Evolutionary conservation across 306 rosid species (phyloP), one percentile per base, ranked within the genome.

Genomic region (Inga leiocalycina): DNA sequence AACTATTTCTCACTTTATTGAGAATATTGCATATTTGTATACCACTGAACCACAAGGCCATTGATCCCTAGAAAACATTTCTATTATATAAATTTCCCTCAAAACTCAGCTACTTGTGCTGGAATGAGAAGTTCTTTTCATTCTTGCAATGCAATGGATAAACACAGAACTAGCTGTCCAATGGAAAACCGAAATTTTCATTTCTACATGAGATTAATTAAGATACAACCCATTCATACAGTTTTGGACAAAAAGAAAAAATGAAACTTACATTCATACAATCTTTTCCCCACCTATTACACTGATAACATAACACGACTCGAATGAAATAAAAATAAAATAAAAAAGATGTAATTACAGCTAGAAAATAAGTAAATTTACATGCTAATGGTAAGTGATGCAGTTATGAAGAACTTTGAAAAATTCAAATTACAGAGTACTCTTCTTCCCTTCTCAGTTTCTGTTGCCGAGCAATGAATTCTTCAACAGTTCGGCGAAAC

Each of bases 381-480:
- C 78, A 80, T 15, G n/a, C 22, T 35, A 48, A 24, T 24, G 11
- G 30, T 20, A 22, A n/a, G 2, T 14, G 39, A 37, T 39, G 3
- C 19, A 9, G 34, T 2, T 11, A 17, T 3, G n/a, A 20, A 81
- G 30, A 68, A 22, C 56, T 4, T 8, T 45, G 39, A 24, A 62
- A 32, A 52, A 35, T 64, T 71, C 52, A 81, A 41, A 64, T 37
- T 39, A 76, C 10, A 44, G 57, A 82, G 68, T 49, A 32, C 27
- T 85, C 85, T 87, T 91, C 97, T 85, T 88, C 91, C 78, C 89
- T 89, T 74, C 86, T 79, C 48, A 91, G 44, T 91, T 80, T 95
- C 82, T 95, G 96, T 75, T 95, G 93, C 79, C 86, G 74, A 3
- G 93, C 98, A 48, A 95, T 93, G 91, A 95, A 95, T 67, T 91